phyloP scores from a whole-genome alignment of 1,139 yeast genomes.

The Hyphopichia pseudoburtonii region DNA sequence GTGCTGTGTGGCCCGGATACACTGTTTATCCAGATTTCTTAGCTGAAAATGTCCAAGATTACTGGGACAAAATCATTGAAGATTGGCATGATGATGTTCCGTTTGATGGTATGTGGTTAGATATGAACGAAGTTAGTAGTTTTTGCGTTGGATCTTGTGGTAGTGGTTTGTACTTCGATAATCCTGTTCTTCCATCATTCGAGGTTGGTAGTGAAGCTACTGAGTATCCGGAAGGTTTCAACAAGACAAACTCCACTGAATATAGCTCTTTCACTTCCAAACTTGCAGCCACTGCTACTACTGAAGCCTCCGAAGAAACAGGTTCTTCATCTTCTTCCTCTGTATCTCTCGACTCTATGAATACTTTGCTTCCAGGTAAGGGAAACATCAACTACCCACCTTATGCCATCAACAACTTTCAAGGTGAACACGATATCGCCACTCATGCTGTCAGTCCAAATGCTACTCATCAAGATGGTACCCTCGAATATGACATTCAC shows the following conservation, averaged over 20 bases:
- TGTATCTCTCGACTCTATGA: slow-evolving; percentile 15
- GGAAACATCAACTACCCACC: slow-evolving; percentile 35
- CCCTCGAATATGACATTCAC: slow-evolving; percentile 27
- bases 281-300: slow-evolving; percentile 13
- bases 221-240: slow-evolving; percentile 19
- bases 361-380: slow-evolving; percentile 21
- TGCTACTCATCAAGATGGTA: slow-evolving; percentile 30
- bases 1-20: slow-evolving; percentile 27
- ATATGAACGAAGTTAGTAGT: slow-evolving; percentile 34
- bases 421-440: slow-evolving; percentile 27
- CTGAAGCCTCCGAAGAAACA: slow-evolving; percentile 10
- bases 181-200: slow-evolving; percentile 23
- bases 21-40: slow-evolving; percentile 35
- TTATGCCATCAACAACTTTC: slow-evolving; percentile 23
- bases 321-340: slow-evolving; percentile 14
- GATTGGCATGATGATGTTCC: slow-evolving; percentile 21
- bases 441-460: slow-evolving; percentile 28
- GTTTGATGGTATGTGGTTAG: slow-evolving; percentile 35
- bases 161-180: slow-evolving; percentile 15
- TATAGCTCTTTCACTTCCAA: slow-evolving; percentile 13
- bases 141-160: slow-evolving; percentile 35
- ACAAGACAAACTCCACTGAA: slow-evolving; percentile 20
- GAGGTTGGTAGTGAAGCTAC: slow-evolving; percentile 15
- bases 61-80: slow-evolving; percentile 23
- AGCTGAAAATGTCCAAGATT: slow-evolving; percentile 20